Evolutionary conservation across 306 rosid genomes (phyloP).

Genomic region (Ochetophila trinervis): DNA sequence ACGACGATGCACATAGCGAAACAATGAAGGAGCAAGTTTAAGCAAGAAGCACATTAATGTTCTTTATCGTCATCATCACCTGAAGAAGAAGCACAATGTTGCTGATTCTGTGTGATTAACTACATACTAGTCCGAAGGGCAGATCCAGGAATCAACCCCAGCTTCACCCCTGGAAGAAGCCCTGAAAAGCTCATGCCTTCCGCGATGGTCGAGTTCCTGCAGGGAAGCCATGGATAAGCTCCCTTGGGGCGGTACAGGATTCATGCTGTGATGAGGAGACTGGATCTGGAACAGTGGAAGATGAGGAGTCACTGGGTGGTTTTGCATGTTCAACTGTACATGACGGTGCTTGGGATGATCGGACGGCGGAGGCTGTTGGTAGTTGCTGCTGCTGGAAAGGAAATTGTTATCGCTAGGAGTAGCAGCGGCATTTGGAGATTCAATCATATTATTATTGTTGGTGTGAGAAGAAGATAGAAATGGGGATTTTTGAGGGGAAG

Average conservation of each 20-base stretch:
- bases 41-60: too few species aligned
- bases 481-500: slow-evolving; percentile 52
- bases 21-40: slow-evolving; percentile 16
- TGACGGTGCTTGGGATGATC: slow-evolving; percentile 30
- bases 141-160: slow-evolving; percentile 69
- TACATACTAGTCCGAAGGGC: slow-evolving; percentile 49
- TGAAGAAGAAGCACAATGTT: too few species aligned
- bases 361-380: slow-evolving; percentile 22
- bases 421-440: slow-evolving; percentile 23
- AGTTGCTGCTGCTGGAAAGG: slow-evolving; percentile 16
- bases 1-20: slow-evolving; percentile 35
- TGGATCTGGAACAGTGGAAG: slow-evolving; percentile 53
- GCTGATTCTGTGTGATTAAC: too few species aligned
- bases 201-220: slow-evolving; percentile 31
- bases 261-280: slow-evolving; percentile 11
- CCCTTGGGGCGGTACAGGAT: slow-evolving; percentile 25
- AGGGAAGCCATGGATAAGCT: slow-evolving; percentile 30
- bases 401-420: slow-evolving; percentile 13
- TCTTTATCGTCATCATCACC: slow-evolving; percentile 10
- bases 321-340: slow-evolving; percentile 37
- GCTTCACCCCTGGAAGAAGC: slow-evolving; percentile 42
- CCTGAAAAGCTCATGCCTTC: too few species aligned
- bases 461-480: slow-evolving; percentile 34
- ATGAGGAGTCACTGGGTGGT: slow-evolving; percentile 17
- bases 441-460: slow-evolving; percentile 34